Evolutionary conservation across 163 green algal species (phyloP), one percentile per base, ranked within the genome.

Genomic region (Scenedesmus sp.): DNA sequence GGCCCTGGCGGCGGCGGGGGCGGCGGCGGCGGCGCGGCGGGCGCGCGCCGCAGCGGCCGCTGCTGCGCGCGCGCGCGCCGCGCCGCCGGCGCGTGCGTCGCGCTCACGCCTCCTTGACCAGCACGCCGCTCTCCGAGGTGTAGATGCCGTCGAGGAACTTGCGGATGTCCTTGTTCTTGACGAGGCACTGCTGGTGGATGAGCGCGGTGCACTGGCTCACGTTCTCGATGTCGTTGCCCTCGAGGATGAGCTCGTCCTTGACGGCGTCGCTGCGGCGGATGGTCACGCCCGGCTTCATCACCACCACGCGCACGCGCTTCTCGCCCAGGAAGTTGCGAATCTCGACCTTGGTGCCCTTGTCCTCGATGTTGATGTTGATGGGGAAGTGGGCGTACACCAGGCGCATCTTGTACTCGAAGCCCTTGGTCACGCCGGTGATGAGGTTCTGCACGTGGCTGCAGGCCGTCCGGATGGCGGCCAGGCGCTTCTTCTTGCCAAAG

Each of bases 141-240:
- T 99, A 99, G 79, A 98, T 93, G 77, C 97, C 97, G 71, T 99
- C 97, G 82, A 99, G 84, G 89, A 99, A 99, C 92, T 99, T 99
- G 75, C 97, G 90, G 90, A 99, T 99, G 86, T 99, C 97, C 93
- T 98, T 97, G 69, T 95, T 83, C 75, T 83, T 90, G 63, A 93
- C 89, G 22, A 88, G 77, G 85, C 89, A 92, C 33, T 83, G 86
- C 83, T 93, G 89, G 87, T 95, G 93, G 88, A 99, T 97, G 44
- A 76, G 74, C 33, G 74, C 62, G 26, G 74, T 74, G 74, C 47
- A 75, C 31, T 62, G 45, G 56, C 24, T 53, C 31, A 99, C 97
- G 77, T 98, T 93, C 86, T 99, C 96, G 72, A 99, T 92, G 88
- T 97, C 91, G 87, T 97, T 99, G 83, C 97, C 97, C 6, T 86